Conservation (phyloP, 306 rosid genomes). For the Quercus robur region DNA sequence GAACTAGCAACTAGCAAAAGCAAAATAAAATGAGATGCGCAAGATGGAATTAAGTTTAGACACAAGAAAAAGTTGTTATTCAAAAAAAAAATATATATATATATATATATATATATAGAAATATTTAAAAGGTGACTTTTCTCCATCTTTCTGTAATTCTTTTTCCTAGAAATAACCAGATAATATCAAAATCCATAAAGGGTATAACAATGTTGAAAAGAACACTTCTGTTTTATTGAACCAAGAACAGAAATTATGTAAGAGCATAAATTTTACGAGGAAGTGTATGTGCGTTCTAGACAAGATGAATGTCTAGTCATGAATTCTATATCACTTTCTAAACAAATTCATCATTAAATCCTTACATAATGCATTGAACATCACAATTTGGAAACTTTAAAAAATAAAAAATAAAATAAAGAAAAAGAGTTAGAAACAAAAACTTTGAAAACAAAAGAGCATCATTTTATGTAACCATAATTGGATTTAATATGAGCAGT, state of each 20-base stretch:
- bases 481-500: no score
- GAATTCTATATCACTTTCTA: not conserved
- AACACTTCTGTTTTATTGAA: not conserved
- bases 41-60: no score
- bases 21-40: no score
- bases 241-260: not conserved
- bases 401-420: no score
- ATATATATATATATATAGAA: no score
- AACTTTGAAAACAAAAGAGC: not conserved
- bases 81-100: no score
- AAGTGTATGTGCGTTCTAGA: no score
- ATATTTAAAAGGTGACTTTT: slow-evolving; percentile 23
- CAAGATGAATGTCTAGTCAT: not conserved
- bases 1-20: no score
- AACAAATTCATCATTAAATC: not conserved
- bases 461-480: no score
- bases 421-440: not conserved
- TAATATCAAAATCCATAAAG: slow-evolving; percentile 11
- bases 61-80: no score
- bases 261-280: not conserved
- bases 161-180: slow-evolving; percentile 44
- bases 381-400: not conserved
- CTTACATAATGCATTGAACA: not conserved
- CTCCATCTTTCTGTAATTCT: slow-evolving; percentile 41
- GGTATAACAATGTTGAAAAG: not conserved